Conservation (phyloP, 768 basidiomycete genomes). For the Dioszegia hungarica region DNA sequence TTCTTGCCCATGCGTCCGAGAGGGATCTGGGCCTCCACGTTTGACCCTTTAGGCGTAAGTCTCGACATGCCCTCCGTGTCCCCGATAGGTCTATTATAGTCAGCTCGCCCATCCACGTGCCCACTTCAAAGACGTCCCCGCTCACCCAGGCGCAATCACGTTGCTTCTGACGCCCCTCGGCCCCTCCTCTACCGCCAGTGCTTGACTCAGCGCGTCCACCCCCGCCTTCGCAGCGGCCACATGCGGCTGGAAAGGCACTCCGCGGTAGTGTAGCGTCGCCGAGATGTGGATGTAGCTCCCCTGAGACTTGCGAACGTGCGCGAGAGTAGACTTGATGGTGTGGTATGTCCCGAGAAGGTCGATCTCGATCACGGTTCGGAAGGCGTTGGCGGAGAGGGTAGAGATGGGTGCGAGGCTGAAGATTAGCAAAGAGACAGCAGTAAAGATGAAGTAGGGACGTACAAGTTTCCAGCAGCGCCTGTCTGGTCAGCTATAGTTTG, state of each 20-base stretch:
- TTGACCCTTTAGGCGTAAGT: conserved; percentile 41
- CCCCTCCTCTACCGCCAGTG: conserved; percentile 88
- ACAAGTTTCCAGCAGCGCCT: conserved; percentile 95
- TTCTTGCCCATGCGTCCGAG: conserved; percentile 34
- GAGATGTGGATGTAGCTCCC: conserved; percentile 87
- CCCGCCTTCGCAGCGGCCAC: conserved; percentile 93
- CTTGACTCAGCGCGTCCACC: conserved; percentile 79
- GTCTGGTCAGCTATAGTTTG: background rate
- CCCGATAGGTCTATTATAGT: conserved; percentile 59
- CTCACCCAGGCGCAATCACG: conserved; percentile 50
- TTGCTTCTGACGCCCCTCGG: conserved; percentile 87
- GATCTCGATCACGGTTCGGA: conserved; percentile 87
- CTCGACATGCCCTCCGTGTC: conserved; percentile 62
- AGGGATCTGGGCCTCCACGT: conserved; percentile 25
- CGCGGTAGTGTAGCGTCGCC: conserved; percentile 74
- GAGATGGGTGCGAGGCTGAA: conserved; percentile 68
- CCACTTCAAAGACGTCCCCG: conserved; percentile 35
- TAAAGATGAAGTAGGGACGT: background rate
- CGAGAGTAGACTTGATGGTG: conserved; percentile 86
- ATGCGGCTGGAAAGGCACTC: conserved; percentile 74
- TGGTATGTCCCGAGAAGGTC: conserved; percentile 91
- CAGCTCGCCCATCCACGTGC: background rate
- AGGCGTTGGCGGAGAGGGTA: conserved; percentile 79
- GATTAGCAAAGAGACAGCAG: background rate
- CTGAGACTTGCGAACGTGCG: conserved; percentile 62